phyloP scores from a whole-genome alignment of 495 filamentous ascomycete genomes.

The Aspergillus mulundensis region DNA sequence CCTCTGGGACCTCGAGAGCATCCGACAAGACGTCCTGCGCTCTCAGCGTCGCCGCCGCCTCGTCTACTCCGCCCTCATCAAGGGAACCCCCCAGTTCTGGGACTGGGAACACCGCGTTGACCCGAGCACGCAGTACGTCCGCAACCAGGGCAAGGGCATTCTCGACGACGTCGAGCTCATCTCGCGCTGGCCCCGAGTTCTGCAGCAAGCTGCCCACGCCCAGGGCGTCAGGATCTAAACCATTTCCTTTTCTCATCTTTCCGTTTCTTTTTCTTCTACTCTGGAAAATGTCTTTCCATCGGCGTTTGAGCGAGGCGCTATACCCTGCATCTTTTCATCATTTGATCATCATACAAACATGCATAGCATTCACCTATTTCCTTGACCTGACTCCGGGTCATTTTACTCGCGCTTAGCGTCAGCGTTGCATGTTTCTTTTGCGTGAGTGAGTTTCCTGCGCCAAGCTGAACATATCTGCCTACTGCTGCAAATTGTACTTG shows the following conservation, averaged over 20 bases:
- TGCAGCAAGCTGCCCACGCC: slow-evolving; percentile 35
- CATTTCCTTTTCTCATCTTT: neutral
- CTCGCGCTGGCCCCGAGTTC: slow-evolving; percentile 45
- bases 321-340: slow-evolving; percentile 26
- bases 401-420: slow-evolving; percentile 4
- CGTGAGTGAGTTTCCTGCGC: no score
- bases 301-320: slow-evolving; percentile 33
- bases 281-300: slow-evolving; percentile 1
- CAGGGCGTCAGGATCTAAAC: slow-evolving; percentile 15
- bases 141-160: slow-evolving; percentile 45
- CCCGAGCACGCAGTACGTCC: slow-evolving; percentile 63
- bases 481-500: no score
- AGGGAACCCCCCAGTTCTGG: slow-evolving; percentile 68
- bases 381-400: neutral
- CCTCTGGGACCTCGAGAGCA: slow-evolving; percentile 71
- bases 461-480: no score
- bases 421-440: no score
- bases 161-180: slow-evolving; percentile 45
- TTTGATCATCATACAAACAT: neutral
- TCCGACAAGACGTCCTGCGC: slow-evolving; percentile 62
- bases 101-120: slow-evolving; percentile 73
- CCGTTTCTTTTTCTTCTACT: neutral
- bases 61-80: slow-evolving; percentile 68
- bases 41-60: slow-evolving; percentile 70
- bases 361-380: neutral